These are phyloP conservation scores for Saccharomyces uvarum DNA, from an alignment of 1,139 yeast species.

Conservation along the genomic window DNA sequence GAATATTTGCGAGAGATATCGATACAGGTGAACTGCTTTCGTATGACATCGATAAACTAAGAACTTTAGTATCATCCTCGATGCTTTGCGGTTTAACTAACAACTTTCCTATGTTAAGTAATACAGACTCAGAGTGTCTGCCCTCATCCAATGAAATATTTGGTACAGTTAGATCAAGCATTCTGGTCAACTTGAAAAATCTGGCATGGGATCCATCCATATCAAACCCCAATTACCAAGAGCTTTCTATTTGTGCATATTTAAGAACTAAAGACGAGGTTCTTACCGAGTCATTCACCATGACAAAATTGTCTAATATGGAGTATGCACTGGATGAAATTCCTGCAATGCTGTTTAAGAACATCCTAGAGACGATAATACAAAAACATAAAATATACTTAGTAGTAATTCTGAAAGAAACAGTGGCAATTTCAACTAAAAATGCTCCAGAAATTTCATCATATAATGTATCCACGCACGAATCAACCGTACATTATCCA, in stretches of 20 bases:
- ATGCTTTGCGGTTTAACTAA: constrained; percentile 66
- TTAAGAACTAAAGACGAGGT: constrained; percentile 58
- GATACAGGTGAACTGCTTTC: constrained; percentile 56
- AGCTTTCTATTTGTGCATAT: constrained; percentile 66
- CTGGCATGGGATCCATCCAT: constrained; percentile 54
- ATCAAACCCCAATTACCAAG: constrained; percentile 56
- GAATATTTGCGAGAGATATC: constrained; percentile 58
- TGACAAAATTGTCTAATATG: constrained; percentile 28
- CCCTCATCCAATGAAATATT: constrained; percentile 45
- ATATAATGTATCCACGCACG: constrained; percentile 20
- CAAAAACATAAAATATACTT: constrained; percentile 56
- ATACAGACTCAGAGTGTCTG: constrained; percentile 31
- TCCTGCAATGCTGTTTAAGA: constrained; percentile 73
- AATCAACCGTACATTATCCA: constrained; percentile 10
- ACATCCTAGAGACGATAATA: constrained; percentile 65
- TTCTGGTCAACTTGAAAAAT: constrained; percentile 71
- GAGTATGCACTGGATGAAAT: constrained; percentile 58
- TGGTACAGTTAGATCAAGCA: constrained; percentile 52
- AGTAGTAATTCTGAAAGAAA: constrained; percentile 63
- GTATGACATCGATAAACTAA: constrained; percentile 38
- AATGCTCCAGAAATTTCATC: constrained; percentile 7
- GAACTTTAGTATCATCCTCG: constrained; percentile 62
- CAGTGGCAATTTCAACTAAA: constrained; percentile 33
- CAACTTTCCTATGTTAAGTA: constrained; percentile 52
- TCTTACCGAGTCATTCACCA: constrained; percentile 59